Base-by-base conservation (phyloP, 345 rosid species). In the Acer saccharum region DNA sequence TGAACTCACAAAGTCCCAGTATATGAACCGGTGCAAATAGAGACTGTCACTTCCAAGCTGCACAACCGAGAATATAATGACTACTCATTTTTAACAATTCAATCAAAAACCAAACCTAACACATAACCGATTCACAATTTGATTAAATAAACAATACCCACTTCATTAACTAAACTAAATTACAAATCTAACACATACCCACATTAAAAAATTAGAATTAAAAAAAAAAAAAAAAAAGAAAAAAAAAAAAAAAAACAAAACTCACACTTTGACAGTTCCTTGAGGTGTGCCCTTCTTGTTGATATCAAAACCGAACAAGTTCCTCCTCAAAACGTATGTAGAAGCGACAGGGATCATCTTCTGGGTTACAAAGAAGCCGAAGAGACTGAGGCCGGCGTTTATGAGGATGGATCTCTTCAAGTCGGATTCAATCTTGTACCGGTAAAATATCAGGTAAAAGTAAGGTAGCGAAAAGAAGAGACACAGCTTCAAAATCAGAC, bases 331-430 rank as follows among this genome's bases (percentile, higher is more conserved):
- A 71, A 94, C 97, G 76, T 94, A 96, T 85, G 83, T 83, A 46
- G 99, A 95, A 69, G 99, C 95, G 23, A 96, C 91, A 10, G 98
- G 99, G 54, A 96, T 94, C 90, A 94, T 67, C 86, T 81, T 94
- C 64, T 88, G 86, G 3, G 97, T 91, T 23, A 87, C 83, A 62
- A 89, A 86, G 81, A 90, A 96, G 6, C 97, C 98, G 3, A 86
- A 90, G 46, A 94, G 80, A 81, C 99, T 89, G 76, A 96, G 93
- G 25, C 84, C 90, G 3, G 90, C 98, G 82, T 90, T 96, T 72
- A 92, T 90, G 43, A 96, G 93, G 78, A 96, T 92, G 48, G 98
- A 88, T 78, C 85, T 86, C 84, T 81, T 86, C 83, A 94, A 86
- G 67, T 87, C 97, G 13, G 69, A 39, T 18, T 91, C 94, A 81